phyloP scores from a whole-genome alignment of 2,329 filamentous ascomycete species.

The Setomelanomma holmii region DNA sequence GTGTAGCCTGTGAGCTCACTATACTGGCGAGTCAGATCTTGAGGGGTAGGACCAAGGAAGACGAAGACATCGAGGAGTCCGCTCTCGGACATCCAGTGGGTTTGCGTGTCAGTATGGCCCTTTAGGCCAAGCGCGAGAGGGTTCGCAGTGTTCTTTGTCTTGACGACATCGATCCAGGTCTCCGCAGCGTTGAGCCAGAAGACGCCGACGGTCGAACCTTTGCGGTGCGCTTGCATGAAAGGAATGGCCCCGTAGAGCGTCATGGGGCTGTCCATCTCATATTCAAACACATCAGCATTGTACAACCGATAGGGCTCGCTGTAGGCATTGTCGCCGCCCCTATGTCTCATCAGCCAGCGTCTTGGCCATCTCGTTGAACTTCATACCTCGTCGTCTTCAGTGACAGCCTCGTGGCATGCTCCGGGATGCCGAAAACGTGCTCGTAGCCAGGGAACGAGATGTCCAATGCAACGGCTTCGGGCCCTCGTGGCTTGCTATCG shows the following conservation, averaged over 20 bases:
- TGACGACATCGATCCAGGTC: slow-evolving; percentile 95
- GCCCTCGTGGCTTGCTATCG: slow-evolving; percentile 91
- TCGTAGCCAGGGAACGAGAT: slow-evolving; percentile 91
- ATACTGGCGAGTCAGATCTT: slow-evolving; percentile 82
- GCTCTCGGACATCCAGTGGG: slow-evolving; percentile 95
- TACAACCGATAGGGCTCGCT: slow-evolving; percentile 92
- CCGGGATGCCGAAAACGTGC: slow-evolving; percentile 92
- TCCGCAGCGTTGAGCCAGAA: slow-evolving; percentile 98
- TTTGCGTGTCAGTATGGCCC: slow-evolving; percentile 78
- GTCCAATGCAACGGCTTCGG: slow-evolving; percentile 89
- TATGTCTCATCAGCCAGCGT: slow-evolving; percentile 24
- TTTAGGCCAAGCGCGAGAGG: slow-evolving; percentile 76
- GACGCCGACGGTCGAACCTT: slow-evolving; percentile 90
- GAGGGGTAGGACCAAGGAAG: slow-evolving; percentile 86
- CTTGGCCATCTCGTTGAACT: not conserved
- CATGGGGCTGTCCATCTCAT: slow-evolving; percentile 96
- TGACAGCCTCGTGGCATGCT: slow-evolving; percentile 87
- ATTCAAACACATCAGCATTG: slow-evolving; percentile 98
- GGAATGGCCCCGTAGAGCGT: slow-evolving; percentile 97
- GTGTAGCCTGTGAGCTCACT: slow-evolving; percentile 91
- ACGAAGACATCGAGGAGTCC: slow-evolving; percentile 92
- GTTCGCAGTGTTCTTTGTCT: slow-evolving; percentile 75
- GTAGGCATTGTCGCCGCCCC: slow-evolving; percentile 83
- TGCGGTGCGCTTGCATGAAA: slow-evolving; percentile 96
- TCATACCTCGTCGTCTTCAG: slow-evolving; percentile 80